Conservation (phyloP, 2,329 filamentous ascomycete species). For the Knufia petricola region DNA sequence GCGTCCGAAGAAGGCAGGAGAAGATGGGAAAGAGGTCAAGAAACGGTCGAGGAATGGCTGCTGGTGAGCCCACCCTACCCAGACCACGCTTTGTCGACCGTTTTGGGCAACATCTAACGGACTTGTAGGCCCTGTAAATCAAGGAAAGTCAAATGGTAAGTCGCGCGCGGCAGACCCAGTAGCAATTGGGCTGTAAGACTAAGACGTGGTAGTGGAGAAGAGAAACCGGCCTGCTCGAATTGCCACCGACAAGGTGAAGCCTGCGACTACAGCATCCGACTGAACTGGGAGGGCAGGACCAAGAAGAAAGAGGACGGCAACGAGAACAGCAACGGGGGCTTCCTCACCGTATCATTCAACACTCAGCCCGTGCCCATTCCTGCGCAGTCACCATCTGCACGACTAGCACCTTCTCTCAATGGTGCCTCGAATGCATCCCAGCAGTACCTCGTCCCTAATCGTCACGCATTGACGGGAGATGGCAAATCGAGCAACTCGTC, state of each 20-base stretch:
- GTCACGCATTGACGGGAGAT: background rate
- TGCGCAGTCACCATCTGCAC: slow-evolving; percentile 6
- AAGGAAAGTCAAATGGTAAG: slow-evolving; percentile 65
- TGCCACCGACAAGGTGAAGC: slow-evolving; percentile 61
- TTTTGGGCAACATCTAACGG: too few relatives aligned
- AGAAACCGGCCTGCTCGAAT: slow-evolving; percentile 62
- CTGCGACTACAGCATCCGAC: slow-evolving; percentile 71
- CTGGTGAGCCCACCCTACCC: slow-evolving; percentile 43
- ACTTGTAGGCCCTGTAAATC: slow-evolving; percentile 62
- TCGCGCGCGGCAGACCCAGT: background rate
- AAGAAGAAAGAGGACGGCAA: slow-evolving; percentile 42
- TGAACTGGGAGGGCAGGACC: slow-evolving; percentile 70
- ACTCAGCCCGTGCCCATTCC: slow-evolving; percentile 5
- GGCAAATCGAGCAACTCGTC: background rate
- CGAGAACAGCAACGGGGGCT: slow-evolving; percentile 22
- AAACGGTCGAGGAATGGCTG: slow-evolving; percentile 59
- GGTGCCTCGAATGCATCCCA: background rate
- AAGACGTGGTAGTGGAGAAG: slow-evolving; percentile 49
- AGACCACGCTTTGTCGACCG: too few relatives aligned
- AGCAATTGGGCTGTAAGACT: slow-evolving; percentile 4
- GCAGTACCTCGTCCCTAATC: background rate
- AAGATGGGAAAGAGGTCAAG: slow-evolving; percentile 52
- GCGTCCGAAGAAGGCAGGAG: slow-evolving; percentile 47
- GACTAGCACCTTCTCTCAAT: background rate
- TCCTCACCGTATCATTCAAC: slow-evolving; percentile 28